Conservation (phyloP, 352 stramenopile genomes). For the Blastocystis hominis region DNA sequence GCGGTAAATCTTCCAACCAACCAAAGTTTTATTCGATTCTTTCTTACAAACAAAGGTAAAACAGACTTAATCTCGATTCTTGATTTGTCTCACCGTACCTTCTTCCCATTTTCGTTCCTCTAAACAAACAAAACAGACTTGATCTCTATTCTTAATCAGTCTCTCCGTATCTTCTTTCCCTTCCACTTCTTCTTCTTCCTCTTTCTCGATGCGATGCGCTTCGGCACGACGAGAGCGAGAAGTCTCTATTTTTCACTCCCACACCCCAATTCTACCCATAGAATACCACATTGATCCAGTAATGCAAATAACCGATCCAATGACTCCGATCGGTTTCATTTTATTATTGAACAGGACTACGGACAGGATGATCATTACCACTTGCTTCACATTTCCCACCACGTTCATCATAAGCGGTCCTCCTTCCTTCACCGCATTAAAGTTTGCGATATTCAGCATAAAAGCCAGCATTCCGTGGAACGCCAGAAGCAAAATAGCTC, state of each 20-base stretch:
- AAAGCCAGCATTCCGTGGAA: conserved; percentile 55
- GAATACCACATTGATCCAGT: conserved; percentile 50
- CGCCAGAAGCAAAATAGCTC: neutral
- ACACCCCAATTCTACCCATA: neutral
- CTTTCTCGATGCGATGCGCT: neutral
- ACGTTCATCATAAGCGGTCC: conserved; percentile 52
- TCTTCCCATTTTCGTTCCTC: neutral
- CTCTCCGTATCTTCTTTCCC: neutral
- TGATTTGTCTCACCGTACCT: neutral
- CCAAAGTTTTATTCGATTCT: too few species aligned
- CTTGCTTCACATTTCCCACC: conserved; percentile 56
- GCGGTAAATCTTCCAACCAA: too few species aligned
- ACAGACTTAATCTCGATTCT: too few species aligned
- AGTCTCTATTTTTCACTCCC: neutral
- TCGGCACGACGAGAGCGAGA: neutral
- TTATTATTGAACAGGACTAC: conserved; percentile 52
- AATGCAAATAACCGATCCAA: conserved; percentile 48
- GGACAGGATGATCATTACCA: conserved; percentile 48
- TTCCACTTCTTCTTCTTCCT: neutral
- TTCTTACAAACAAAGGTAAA: too few species aligned
- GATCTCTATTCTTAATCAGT: neutral
- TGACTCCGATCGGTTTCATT: conserved; percentile 48
- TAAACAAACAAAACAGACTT: conserved; percentile 40
- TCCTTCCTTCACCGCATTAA: conserved; percentile 47
- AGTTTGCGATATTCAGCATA: conserved; percentile 47